Base-by-base conservation (phyloP, 768 basidiomycete genomes). In the Pulveroboletus sp. region DNA sequence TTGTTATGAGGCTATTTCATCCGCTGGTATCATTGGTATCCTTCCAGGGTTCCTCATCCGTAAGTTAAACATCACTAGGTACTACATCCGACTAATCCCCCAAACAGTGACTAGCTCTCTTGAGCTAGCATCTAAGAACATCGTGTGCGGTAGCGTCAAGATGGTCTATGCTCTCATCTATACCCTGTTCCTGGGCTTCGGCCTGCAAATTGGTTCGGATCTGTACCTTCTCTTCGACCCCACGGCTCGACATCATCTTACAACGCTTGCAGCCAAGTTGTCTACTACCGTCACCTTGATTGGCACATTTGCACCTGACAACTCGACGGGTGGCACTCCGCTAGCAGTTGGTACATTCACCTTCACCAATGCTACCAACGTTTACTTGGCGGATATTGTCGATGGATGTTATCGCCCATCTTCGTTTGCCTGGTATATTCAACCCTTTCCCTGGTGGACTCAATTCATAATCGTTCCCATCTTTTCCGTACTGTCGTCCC, bases 1-100 rank as follows among this genome's bases (percentile, higher is more conserved):
- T 69, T 96, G 93, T 65, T 96, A 94, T 63, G 86, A 89, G 3
- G 88, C 93, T 4, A 86, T 95, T 51, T 93, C 93, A 1, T 92
- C 89, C 8, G 78, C 90, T 44, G 84, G 83, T 24, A 89, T 94
- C 48, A 88, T 94, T 30, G 83, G 89, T 33, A 92, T 95, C 53
- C 77, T 94, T 39, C 92, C 92, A n/a, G 92, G 89, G 1, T 93
- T 86, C 68, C 76, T 90, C 43, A 88, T 91, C 51, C 65, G 89
- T 89, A 63, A 51, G 84, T 71, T 10, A 31, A 38, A 36, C 8
- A 13, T 38, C 32, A 31, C 32, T 27, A 46, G 36, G 32, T 45
- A 27, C 28, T 9, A 17, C 27, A 24, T 32, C 39, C 43, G 28
- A 32, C 45, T 50, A 38, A 57, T 49, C 15, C 58, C 51, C 13